Conservation (phyloP, 2,329 filamentous ascomycete genomes). For the Trichoderma atrobrunneum region DNA sequence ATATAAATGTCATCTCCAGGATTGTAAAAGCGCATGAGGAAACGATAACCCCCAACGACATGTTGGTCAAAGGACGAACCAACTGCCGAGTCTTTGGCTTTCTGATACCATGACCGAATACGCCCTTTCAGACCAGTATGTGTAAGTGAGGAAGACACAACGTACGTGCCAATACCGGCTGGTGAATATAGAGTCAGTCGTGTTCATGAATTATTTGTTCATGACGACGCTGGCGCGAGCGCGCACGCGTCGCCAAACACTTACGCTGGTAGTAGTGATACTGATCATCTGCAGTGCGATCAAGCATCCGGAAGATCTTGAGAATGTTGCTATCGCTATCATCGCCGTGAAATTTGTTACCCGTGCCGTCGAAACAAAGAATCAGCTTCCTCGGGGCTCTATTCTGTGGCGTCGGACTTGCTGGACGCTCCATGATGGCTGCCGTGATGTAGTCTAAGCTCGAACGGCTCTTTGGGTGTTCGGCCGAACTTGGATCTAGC, state of each 20-base stretch:
- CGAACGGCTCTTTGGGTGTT: background rate
- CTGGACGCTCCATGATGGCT: conserved; percentile 17
- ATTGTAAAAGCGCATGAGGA: conserved; percentile 71
- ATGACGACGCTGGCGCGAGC: background rate
- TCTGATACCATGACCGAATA: conserved; percentile 64
- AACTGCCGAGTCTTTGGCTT: conserved; percentile 75
- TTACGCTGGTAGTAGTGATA: conserved; percentile 63
- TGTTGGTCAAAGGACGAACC: conserved; percentile 79
- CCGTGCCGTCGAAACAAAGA: conserved; percentile 62
- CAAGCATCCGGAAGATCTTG: conserved; percentile 69
- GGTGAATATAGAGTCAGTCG: background rate
- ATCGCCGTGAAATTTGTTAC: conserved; percentile 62
- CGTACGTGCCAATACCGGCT: conserved; percentile 72
- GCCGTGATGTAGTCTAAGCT: conserved; percentile 12
- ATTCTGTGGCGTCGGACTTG: conserved; percentile 17
- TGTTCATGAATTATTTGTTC: conserved; percentile 41
- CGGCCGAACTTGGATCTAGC: conserved; percentile 21
- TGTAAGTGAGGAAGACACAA: conserved; percentile 58
- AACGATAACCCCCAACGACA: conserved; percentile 79
- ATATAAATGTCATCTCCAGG: conserved; percentile 65
- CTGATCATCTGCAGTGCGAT: conserved; percentile 60
- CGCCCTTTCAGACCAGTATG: conserved; percentile 56
- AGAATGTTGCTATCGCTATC: conserved; percentile 64
- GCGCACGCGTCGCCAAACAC: conserved; percentile 24
- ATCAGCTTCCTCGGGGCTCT: conserved; percentile 47